These are phyloP conservation scores for Pyrus bretschneideri DNA, from an alignment of 306 rosid species.

Conservation along the genomic window DNA sequence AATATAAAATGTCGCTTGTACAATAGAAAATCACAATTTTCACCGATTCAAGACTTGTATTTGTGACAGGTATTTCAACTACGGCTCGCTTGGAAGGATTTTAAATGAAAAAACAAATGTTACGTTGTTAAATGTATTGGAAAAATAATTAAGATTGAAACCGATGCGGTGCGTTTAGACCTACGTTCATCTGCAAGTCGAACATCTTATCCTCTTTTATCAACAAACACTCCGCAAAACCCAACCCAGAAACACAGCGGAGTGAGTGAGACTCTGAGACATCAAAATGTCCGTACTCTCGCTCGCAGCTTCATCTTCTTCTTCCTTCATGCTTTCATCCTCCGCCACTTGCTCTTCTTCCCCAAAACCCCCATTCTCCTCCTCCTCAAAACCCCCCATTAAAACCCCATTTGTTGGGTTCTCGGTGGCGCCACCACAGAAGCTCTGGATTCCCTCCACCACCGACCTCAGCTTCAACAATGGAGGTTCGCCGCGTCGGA, in stretches of 20 bases:
- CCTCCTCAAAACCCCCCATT: slow-evolving; percentile 9
- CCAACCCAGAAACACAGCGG: not conserved
- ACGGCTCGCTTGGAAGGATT: too few relatives aligned
- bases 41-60: too few relatives aligned
- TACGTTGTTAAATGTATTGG: too few relatives aligned
- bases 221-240: not conserved
- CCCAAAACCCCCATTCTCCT: not conserved
- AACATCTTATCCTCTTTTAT: slow-evolving; percentile 18
- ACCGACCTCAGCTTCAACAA: slow-evolving; percentile 9
- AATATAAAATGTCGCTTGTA: too few relatives aligned
- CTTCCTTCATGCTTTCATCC: slow-evolving; percentile 20
- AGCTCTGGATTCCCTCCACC: slow-evolving; percentile 27
- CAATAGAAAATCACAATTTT: too few relatives aligned
- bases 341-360: slow-evolving; percentile 31
- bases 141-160: not conserved
- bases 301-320: slow-evolving; percentile 35
- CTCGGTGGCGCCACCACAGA: slow-evolving; percentile 23
- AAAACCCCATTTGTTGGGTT: slow-evolving; percentile 34
- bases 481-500: slow-evolving; percentile 6
- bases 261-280: not conserved
- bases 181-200: not conserved
- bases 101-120: too few relatives aligned
- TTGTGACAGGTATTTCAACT: too few relatives aligned
- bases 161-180: not conserved
- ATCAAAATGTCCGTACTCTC: slow-evolving; percentile 22